Evolutionary conservation across 2,329 filamentous ascomycete genomes (phyloP).

Genomic region (Macrophomina tecta): DNA sequence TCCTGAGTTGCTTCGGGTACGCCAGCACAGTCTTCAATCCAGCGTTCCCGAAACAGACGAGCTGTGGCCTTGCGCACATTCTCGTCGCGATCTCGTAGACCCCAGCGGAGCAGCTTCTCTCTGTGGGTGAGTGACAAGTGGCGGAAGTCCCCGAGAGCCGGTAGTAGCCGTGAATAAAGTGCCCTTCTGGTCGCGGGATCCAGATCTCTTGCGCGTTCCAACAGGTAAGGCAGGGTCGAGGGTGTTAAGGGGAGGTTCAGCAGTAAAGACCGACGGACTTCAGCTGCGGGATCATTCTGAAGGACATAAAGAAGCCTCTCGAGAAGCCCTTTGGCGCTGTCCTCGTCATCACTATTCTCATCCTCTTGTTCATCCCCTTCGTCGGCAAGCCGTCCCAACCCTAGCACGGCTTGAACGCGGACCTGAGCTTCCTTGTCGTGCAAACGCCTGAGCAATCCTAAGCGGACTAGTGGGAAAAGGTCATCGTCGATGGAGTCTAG

Average conservation of each 20-base stretch:
- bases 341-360: slow-evolving; percentile 73
- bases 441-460: slow-evolving; percentile 81
- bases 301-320: slow-evolving; percentile 86
- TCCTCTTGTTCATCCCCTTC: slow-evolving; percentile 66
- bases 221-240: slow-evolving; percentile 80
- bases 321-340: slow-evolving; percentile 71
- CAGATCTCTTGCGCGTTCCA: slow-evolving; percentile 89
- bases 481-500: slow-evolving; percentile 92
- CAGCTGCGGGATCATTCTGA: slow-evolving; percentile 92
- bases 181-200: slow-evolving; percentile 84
- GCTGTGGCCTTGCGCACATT: slow-evolving; percentile 91
- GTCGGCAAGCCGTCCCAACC: slow-evolving; percentile 79
- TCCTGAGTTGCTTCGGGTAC: slow-evolving; percentile 65
- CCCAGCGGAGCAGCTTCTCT: slow-evolving; percentile 95
- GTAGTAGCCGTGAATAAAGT: slow-evolving; percentile 85
- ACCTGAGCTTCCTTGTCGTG: slow-evolving; percentile 95
- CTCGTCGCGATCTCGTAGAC: slow-evolving; percentile 90
- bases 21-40: slow-evolving; percentile 93
- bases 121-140: slow-evolving; percentile 92
- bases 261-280: slow-evolving; percentile 86
- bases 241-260: slow-evolving; percentile 89
- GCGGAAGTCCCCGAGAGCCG: slow-evolving; percentile 89
- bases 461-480: slow-evolving; percentile 80
- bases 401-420: slow-evolving; percentile 87
- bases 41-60: slow-evolving; percentile 89